Conservation (phyloP, 2,329 filamentous ascomycete species). For the Colletotrichum lindemuthianum region DNA sequence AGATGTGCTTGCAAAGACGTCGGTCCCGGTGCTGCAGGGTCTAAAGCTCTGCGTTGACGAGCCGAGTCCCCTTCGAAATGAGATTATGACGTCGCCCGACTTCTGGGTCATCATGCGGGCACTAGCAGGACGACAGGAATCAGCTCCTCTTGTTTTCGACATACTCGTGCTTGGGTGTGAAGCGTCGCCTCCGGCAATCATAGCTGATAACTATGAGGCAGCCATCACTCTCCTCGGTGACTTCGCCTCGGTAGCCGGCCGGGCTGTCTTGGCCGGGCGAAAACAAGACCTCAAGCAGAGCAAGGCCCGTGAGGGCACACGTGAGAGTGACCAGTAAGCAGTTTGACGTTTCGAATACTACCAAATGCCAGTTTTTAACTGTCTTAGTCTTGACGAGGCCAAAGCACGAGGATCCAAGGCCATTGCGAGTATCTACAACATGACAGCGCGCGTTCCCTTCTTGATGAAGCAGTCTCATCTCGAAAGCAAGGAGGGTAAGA, state of each 20-base stretch:
- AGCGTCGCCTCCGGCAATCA: conserved; percentile 82
- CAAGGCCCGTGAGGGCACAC: conserved; percentile 56
- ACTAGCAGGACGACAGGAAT: conserved; percentile 74
- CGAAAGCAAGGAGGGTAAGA: conserved; percentile 80
- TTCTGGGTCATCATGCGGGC: conserved; percentile 93
- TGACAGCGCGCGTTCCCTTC: conserved; percentile 83
- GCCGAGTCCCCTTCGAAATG: conserved; percentile 81
- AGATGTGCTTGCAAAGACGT: conserved; percentile 78
- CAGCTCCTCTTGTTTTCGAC: conserved; percentile 82
- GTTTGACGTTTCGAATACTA: conserved; percentile 42
- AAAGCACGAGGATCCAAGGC: conserved; percentile 84
- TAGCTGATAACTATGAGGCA: conserved; percentile 94
- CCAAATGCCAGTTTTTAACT: conserved; percentile 46
- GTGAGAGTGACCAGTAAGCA: conserved; percentile 64
- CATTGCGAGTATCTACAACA: conserved; percentile 81
- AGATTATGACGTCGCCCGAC: conserved; percentile 95
- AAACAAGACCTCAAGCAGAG: conserved; percentile 63
- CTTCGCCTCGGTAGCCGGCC: conserved; percentile 84
- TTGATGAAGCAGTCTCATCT: conserved; percentile 94
- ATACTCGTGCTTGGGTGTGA: conserved; percentile 83
- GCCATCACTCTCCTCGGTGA: conserved; percentile 86
- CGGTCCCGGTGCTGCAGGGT: conserved; percentile 80
- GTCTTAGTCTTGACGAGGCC: conserved; percentile 59
- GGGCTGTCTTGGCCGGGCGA: conserved; percentile 77
- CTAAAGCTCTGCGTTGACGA: conserved; percentile 82